A percentile compares a stretch with the other conserved stretches of the same genome.
phyloP scores from a whole-genome alignment of 2,329 filamentous ascomycete species.

The Cercospora janseana region DNA sequence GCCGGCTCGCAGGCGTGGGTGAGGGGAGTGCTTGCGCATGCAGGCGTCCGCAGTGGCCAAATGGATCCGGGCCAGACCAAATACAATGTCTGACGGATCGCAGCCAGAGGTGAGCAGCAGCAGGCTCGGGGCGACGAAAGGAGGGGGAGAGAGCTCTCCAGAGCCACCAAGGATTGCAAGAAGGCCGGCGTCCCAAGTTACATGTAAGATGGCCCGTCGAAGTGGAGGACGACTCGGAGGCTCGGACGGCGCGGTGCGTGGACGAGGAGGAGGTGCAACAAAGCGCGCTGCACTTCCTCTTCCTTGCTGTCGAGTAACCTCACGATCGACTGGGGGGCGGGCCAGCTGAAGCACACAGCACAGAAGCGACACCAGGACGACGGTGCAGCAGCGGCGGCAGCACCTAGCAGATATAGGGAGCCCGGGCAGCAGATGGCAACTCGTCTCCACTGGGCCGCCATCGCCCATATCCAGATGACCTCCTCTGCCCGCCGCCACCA shows the following conservation, averaged over 20 bases:
- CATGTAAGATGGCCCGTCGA: slow-evolving; percentile 15
- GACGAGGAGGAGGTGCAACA: slow-evolving; percentile 28
- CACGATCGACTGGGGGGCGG: slow-evolving; percentile 21
- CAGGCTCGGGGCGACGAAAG: slow-evolving; percentile 3
- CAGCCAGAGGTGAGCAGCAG: slow-evolving; percentile 7
- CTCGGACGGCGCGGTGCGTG: slow-evolving; percentile 31
- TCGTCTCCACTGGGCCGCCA: slow-evolving; percentile 18
- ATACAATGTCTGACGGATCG: background rate
- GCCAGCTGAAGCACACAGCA: slow-evolving; percentile 24
- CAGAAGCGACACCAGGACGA: slow-evolving; percentile 18
- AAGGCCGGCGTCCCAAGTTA: slow-evolving; percentile 16
- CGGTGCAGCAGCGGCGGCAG: slow-evolving; percentile 16
- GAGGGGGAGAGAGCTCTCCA: slow-evolving; percentile 11
- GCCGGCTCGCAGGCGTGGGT: slow-evolving; percentile 13
- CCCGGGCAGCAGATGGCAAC: slow-evolving; percentile 24
- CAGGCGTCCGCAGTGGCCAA: slow-evolving; percentile 23
- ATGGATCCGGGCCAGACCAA: background rate
- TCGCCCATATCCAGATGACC: slow-evolving; percentile 21
- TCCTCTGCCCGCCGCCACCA: slow-evolving; percentile 24
- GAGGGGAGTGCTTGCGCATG: slow-evolving; percentile 23
- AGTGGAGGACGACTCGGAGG: slow-evolving; percentile 31
- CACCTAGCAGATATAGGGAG: slow-evolving; percentile 25
- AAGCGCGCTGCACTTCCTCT: slow-evolving; percentile 31
- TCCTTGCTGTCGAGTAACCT: slow-evolving; percentile 39
- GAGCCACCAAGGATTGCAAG: slow-evolving; percentile 16